Evolutionary conservation across 306 rosid genomes (phyloP).

Genomic region (Medicago ruthenica): DNA sequence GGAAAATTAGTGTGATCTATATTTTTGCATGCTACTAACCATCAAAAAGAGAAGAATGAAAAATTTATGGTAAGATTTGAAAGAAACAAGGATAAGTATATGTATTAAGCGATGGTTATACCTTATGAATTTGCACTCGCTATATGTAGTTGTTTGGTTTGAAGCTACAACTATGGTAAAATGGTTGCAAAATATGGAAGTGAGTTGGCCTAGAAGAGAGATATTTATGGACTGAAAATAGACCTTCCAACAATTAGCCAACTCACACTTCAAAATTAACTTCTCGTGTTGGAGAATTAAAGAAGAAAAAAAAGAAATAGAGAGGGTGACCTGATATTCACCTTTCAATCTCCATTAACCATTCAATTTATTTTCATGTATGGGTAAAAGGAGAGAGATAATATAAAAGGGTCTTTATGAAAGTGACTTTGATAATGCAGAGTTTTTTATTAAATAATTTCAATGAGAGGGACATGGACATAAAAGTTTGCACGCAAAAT

Average conservation of each 20-base stretch:
- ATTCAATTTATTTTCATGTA: constrained; percentile 55
- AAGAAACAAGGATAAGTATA: constrained; percentile 18
- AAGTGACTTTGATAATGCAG: constrained; percentile 51
- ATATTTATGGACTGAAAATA: constrained; percentile 60
- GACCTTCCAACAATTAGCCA: constrained; percentile 71
- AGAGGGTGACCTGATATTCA: constrained; percentile 41
- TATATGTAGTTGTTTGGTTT: constrained; percentile 45
- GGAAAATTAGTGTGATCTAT: constrained; percentile 20
- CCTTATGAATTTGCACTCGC: constrained; percentile 29
- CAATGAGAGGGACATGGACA: constrained; percentile 47
- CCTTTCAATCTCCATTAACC: constrained; percentile 55
- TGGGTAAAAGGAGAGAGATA: constrained; percentile 53
- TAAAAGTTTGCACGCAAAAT: constrained; percentile 43
- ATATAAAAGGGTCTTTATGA: constrained; percentile 53
- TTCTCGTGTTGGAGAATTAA: constrained; percentile 43
- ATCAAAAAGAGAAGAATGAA: constrained; percentile 30
- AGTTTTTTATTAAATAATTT: constrained; percentile 33
- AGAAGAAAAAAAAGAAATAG: constrained; percentile 28
- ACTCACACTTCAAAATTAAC: constrained; percentile 45
- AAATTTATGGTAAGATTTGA: constrained; percentile 14
- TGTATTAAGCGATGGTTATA: not conserved
- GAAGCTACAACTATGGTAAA: constrained; percentile 36
- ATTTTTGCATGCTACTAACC: constrained; percentile 38
- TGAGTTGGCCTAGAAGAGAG: constrained; percentile 52
- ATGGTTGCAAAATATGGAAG: constrained; percentile 56